Percentiles rank a stretch among this genome's conserved stretches.
Evolutionary conservation across 169 alveolate genomes (phyloP).

Genomic region (Eimeria praecox): DNA sequence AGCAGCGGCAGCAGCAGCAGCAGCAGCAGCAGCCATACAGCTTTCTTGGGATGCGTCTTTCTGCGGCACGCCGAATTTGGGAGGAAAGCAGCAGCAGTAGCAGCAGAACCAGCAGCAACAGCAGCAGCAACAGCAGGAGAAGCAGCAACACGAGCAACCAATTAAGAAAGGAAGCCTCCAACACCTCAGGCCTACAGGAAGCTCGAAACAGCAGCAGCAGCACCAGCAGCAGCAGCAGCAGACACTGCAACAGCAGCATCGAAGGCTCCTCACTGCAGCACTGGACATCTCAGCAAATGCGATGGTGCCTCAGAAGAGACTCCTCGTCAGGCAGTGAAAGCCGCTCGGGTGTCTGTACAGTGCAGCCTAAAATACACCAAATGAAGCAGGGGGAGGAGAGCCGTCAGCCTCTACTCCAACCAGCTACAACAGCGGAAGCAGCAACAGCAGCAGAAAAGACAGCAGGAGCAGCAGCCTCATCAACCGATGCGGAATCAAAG

Average conservation of each 20-base stretch:
- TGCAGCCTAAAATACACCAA: background rate
- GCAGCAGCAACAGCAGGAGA: slow-evolving; percentile 33
- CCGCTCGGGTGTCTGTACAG: background rate
- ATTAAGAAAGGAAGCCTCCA: background rate
- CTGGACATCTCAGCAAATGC: slow-evolving; percentile 1
- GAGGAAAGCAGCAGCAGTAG: slow-evolving; percentile 42
- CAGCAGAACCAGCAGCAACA: slow-evolving; percentile 5
- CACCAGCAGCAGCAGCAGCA: slow-evolving; percentile 18
- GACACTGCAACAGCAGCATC: background rate
- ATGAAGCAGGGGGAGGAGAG: background rate
- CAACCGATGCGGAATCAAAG: background rate
- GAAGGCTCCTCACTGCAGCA: background rate
- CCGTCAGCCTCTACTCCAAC: background rate
- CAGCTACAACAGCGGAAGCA: background rate
- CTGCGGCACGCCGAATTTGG: background rate
- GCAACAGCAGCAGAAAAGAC: background rate
- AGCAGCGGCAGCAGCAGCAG: slow-evolving; percentile 25
- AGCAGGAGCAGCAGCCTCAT: background rate
- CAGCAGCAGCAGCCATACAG: background rate
- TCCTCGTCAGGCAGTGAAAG: background rate
- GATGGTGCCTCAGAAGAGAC: slow-evolving; percentile 39
- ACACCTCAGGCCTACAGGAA: background rate
- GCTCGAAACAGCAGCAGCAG: background rate
- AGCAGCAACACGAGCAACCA: slow-evolving; percentile 1
- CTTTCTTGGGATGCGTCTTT: background rate